These are phyloP conservation scores for Lepidium didymum DNA, from an alignment of 345 rosid genomes.

Conservation along the genomic window DNA sequence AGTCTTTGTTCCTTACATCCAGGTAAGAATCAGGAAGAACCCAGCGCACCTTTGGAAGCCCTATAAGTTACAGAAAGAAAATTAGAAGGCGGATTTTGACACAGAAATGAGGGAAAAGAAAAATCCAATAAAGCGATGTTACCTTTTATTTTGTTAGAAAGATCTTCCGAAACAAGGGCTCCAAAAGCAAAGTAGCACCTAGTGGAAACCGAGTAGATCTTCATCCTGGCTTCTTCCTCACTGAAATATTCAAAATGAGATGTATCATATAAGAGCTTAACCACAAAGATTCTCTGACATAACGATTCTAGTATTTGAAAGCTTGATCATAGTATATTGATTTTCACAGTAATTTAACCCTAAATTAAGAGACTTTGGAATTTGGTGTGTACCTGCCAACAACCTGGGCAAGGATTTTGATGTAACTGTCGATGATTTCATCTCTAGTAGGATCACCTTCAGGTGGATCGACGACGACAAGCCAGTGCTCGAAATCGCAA, in stretches of 20 bases:
- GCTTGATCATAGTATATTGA: neutral
- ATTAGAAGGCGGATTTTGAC: neutral
- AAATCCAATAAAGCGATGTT: neutral
- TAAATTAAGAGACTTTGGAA: neutral
- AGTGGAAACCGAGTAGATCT: slow-evolving; percentile 77
- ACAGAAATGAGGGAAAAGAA: neutral
- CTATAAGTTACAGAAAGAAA: slow-evolving; percentile 25
- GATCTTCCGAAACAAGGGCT: slow-evolving; percentile 69
- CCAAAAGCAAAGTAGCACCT: slow-evolving; percentile 82
- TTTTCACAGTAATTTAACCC: neutral
- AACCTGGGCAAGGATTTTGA: slow-evolving; percentile 60
- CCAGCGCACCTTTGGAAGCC: slow-evolving; percentile 77
- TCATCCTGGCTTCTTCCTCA: slow-evolving; percentile 87
- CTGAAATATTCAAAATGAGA: slow-evolving; percentile 26
- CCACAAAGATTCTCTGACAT: neutral
- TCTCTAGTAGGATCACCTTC: slow-evolving; percentile 68
- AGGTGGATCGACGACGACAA: slow-evolving; percentile 70
- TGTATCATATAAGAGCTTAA: neutral
- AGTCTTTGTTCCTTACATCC: slow-evolving; percentile 87
- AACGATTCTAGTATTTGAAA: neutral
- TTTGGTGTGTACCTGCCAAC: slow-evolving; percentile 56
- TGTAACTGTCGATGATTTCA: slow-evolving; percentile 70
- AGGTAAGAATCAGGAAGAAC: slow-evolving; percentile 97
- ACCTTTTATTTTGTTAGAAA: slow-evolving; percentile 76
- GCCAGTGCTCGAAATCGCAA: slow-evolving; percentile 95